Conservation (phyloP, 2,329 filamentous ascomycete genomes). For the Fusarium euwallaceae region DNA sequence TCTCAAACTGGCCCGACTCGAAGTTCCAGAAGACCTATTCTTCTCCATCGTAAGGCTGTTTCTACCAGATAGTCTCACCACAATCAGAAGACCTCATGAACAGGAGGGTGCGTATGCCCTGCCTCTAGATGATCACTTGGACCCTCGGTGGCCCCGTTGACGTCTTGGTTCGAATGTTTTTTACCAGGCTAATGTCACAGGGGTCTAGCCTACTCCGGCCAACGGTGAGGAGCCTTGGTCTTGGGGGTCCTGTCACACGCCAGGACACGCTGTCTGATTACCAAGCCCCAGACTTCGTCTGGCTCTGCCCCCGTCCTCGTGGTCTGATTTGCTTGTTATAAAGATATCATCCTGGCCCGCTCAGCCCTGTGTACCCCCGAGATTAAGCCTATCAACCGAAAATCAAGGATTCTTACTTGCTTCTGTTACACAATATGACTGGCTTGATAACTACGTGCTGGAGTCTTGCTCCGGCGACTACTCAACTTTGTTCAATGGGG, state of each 20-base stretch:
- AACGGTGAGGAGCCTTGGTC: neutral
- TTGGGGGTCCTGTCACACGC: neutral
- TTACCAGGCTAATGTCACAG: neutral
- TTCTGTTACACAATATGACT: constrained; percentile 6
- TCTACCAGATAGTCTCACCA: constrained; percentile 7
- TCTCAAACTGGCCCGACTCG: neutral
- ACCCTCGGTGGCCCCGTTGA: neutral
- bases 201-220: constrained; percentile 2
- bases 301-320: neutral
- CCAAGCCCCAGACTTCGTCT: neutral
- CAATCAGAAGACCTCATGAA: constrained; percentile 6
- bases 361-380: constrained; percentile 4
- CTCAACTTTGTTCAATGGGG: neutral
- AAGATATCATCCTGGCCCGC: neutral
- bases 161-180: constrained; percentile 13
- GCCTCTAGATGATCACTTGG: neutral
- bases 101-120: neutral
- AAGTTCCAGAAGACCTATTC: neutral
- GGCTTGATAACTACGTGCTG: neutral
- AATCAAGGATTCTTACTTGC: neutral
- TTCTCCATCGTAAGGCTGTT: neutral
- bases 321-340: constrained; percentile 20
- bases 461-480: neutral
- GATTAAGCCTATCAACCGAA: constrained; percentile 4
- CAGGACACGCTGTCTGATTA: neutral